Percentiles rank a stretch among this genome's conserved stretches.
These are phyloP conservation scores for Isatis tinctoria DNA, from an alignment of 345 rosid genomes.

Conservation along the genomic window DNA sequence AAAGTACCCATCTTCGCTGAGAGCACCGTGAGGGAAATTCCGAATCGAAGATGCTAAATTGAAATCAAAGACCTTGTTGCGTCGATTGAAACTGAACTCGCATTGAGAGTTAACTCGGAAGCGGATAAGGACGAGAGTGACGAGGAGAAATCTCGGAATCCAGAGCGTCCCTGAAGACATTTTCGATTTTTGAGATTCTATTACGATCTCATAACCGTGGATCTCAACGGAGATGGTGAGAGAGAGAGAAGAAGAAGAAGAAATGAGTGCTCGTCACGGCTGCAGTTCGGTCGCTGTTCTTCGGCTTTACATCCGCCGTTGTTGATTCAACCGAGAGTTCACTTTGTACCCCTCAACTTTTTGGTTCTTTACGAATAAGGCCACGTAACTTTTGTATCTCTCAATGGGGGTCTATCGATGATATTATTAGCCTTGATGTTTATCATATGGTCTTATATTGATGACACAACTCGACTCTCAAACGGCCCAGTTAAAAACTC, in stretches of 20 bases:
- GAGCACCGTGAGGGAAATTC: constrained; percentile 74
- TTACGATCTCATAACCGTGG: constrained; percentile 2
- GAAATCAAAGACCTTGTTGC: constrained; percentile 55
- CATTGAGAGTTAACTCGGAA: constrained; percentile 47
- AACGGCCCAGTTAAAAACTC: background rate
- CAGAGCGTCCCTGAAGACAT: constrained; percentile 3
- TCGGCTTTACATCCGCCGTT: constrained; percentile 8
- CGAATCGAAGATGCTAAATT: constrained; percentile 66
- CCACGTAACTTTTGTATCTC: background rate
- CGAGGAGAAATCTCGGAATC: constrained; percentile 31
- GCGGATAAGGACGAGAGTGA: constrained; percentile 27
- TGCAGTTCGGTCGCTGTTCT: background rate
- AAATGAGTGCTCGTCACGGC: constrained; percentile 17
- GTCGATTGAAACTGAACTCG: constrained; percentile 51
- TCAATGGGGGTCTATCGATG: background rate
- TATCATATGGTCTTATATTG: background rate
- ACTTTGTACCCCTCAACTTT: background rate
- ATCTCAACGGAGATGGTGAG: constrained; percentile 14
- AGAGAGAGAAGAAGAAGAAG: constrained; percentile 6
- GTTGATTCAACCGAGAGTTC: constrained; percentile 1
- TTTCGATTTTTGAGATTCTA: background rate
- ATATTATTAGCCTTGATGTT: background rate
- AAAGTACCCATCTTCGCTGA: constrained; percentile 95
- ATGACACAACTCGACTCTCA: background rate
- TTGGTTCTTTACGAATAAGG: constrained; percentile 5